Evolutionary conservation across 208 protist genomes (phyloP).

Genomic region (Tritrichomonas musculus): DNA sequence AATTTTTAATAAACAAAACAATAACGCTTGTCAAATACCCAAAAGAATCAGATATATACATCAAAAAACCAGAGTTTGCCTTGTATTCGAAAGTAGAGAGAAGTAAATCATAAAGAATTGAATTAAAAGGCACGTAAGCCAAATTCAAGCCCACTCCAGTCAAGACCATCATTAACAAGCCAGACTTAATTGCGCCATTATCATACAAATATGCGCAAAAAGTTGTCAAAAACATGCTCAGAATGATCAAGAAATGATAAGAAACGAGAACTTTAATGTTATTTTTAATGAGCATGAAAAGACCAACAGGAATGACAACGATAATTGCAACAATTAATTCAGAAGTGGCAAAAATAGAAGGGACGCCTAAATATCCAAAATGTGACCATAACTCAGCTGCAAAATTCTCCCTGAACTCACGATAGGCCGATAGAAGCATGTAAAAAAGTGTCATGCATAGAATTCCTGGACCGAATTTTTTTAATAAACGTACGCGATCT

Average conservation of each 20-base stretch:
- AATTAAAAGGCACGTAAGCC: not conserved
- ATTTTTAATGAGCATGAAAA: not conserved
- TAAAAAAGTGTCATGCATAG: not conserved
- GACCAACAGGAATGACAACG: not conserved
- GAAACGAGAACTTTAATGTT: not conserved
- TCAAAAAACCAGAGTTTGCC: not conserved
- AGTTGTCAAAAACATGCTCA: not conserved
- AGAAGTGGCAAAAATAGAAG: not conserved
- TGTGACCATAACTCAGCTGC: not conserved
- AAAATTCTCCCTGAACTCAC: constrained; percentile 27
- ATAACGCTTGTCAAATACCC: not conserved
- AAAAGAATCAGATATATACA: not conserved
- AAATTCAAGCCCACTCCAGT: not conserved
- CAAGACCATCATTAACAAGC: not conserved
- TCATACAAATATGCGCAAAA: not conserved
- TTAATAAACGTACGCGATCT: not conserved
- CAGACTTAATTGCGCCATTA: not conserved
- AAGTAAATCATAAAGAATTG: not conserved
- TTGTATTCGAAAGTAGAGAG: not conserved
- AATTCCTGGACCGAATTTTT: not conserved
- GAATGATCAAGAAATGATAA: not conserved
- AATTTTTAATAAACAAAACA: not conserved
- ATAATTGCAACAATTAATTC: not conserved
- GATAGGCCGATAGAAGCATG: not conserved
- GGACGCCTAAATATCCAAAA: not conserved